Percentiles rank a stretch among this genome's conserved stretches.
Conservation (phyloP, 2,329 filamentous ascomycete species). For the Peltaster fructicola region DNA sequence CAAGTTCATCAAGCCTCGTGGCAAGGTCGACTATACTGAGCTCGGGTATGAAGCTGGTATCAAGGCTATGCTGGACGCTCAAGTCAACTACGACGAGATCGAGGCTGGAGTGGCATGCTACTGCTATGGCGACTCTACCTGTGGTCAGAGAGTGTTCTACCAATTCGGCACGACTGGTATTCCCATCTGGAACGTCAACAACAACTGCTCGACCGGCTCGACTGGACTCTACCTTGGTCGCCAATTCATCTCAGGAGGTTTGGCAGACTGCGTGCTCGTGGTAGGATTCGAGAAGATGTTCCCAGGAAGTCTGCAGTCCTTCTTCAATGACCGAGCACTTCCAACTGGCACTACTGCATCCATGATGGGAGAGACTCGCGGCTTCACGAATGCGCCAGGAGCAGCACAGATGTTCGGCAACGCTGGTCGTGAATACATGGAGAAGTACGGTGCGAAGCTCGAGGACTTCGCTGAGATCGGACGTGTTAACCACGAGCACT, state of each 20-base stretch:
- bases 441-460: conserved; percentile 71
- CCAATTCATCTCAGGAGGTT: conserved; percentile 61
- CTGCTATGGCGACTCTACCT: conserved; percentile 90
- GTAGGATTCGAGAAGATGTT: conserved; percentile 98
- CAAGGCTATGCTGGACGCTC: conserved; percentile 66
- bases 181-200: conserved; percentile 95
- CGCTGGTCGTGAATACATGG: conserved; percentile 83
- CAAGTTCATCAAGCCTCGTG: conserved; percentile 94
- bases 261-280: conserved; percentile 74
- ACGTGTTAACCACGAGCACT: conserved; percentile 83
- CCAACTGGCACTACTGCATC: conserved; percentile 53
- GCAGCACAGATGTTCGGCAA: conserved; percentile 94
- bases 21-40: conserved; percentile 87
- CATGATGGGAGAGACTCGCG: conserved; percentile 73
- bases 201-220: conserved; percentile 93
- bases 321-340: conserved; percentile 72
- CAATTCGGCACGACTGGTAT: conserved; percentile 97
- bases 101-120: conserved; percentile 94
- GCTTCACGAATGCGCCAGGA: conserved; percentile 63
- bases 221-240: conserved; percentile 75
- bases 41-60: conserved; percentile 83
- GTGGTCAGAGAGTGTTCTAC: conserved; percentile 93
- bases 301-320: conserved; percentile 64
- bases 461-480: conserved; percentile 92
- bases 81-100: conserved; percentile 92